phyloP scores from a whole-genome alignment of 192 early-diverging fungal species.

The Gonapodya prolifera region DNA sequence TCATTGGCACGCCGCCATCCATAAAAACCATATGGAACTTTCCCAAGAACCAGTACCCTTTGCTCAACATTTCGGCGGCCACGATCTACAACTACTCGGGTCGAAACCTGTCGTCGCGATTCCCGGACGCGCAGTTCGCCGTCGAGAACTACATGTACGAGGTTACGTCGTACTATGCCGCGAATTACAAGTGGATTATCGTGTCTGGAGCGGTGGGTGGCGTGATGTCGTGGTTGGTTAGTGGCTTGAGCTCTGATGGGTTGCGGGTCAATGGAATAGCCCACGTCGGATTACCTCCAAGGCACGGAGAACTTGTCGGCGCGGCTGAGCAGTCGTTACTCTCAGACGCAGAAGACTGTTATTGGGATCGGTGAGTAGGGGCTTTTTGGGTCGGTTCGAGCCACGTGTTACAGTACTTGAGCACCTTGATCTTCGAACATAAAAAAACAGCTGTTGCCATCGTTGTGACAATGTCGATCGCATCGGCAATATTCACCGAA shows the following conservation, averaged over 20 bases:
- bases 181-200: not conserved
- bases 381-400: not conserved
- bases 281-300: not conserved
- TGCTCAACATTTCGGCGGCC: not conserved
- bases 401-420: not conserved
- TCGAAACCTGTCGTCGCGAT: not conserved
- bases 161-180: not conserved
- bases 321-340: not conserved
- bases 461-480: not conserved
- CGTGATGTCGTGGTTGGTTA: not conserved
- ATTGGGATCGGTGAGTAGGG: not conserved
- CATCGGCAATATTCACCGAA: not conserved
- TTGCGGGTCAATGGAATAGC: not conserved
- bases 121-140: not conserved
- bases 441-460: not conserved
- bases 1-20: not conserved
- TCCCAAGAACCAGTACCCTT: not conserved
- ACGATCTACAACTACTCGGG: not conserved
- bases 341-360: not conserved
- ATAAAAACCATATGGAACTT: not conserved
- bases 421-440: not conserved
- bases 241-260: too few species aligned
- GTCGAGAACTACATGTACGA: not conserved
- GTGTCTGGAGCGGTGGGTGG: not conserved
- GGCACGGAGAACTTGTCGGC: not conserved